phyloP scores from a whole-genome alignment of 2,329 filamentous ascomycete genomes.

The Xylariomycetidae sp. region DNA sequence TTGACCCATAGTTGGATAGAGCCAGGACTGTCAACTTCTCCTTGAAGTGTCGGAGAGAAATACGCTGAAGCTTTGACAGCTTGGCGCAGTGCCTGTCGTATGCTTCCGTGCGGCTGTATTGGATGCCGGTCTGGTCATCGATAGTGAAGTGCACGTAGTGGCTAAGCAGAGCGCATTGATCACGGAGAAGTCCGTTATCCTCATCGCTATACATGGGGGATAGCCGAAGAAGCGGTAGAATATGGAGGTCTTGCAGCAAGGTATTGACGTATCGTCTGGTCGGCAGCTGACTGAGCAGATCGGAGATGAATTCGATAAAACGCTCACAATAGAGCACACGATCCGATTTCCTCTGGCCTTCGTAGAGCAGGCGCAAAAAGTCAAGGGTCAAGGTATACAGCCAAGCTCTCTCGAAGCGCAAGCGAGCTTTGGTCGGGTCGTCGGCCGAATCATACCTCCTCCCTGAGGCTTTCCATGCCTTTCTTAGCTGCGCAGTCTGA shows the following conservation, averaged over 20 bases:
- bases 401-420: slow-evolving; percentile 93
- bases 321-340: slow-evolving; percentile 81
- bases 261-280: slow-evolving; percentile 92
- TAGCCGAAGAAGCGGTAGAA: slow-evolving; percentile 70
- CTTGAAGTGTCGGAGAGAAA: slow-evolving; percentile 76
- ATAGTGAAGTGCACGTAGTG: slow-evolving; percentile 89
- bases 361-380: slow-evolving; percentile 72
- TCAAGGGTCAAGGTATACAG: slow-evolving; percentile 80
- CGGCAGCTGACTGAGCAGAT: slow-evolving; percentile 88
- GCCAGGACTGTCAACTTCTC: slow-evolving; percentile 88
- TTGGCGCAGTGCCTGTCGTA: slow-evolving; percentile 75
- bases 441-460: slow-evolving; percentile 89
- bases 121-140: slow-evolving; percentile 81
- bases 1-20: slow-evolving; percentile 85
- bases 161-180: slow-evolving; percentile 72
- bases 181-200: slow-evolving; percentile 71
- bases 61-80: slow-evolving; percentile 75
- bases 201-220: slow-evolving; percentile 75
- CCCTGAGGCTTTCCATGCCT: slow-evolving; percentile 82
- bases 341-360: slow-evolving; percentile 48
- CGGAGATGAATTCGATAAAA: slow-evolving; percentile 86
- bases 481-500: slow-evolving; percentile 69
- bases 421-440: slow-evolving; percentile 67
- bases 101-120: slow-evolving; percentile 66
- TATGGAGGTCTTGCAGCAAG: slow-evolving; percentile 77